Conservation (phyloP, 208 protist genomes). For the Angomonas ambiguus region DNA sequence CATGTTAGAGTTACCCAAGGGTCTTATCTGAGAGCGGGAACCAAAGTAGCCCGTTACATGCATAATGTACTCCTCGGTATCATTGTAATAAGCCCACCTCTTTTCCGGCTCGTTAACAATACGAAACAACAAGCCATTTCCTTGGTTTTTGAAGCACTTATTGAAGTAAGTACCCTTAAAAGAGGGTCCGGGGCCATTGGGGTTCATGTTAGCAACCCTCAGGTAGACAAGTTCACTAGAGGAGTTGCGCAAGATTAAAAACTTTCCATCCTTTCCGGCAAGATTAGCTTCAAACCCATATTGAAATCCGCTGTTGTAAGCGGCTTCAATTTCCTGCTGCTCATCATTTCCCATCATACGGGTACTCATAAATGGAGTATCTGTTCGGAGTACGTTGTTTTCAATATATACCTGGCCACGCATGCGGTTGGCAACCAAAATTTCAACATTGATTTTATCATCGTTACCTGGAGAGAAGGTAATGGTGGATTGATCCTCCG, state of each 20-base stretch:
- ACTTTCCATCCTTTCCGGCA: constrained; percentile 18
- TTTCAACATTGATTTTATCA: constrained; percentile 27
- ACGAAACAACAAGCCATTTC: constrained; percentile 68
- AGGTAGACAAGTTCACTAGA: constrained; percentile 40
- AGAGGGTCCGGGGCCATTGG: constrained; percentile 29
- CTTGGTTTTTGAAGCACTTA: constrained; percentile 68
- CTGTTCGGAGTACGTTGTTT: constrained; percentile 41
- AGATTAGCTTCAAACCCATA: constrained; percentile 41
- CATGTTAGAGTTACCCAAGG: constrained; percentile 37
- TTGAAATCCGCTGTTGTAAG: constrained; percentile 54
- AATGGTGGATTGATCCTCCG: constrained; percentile 39
- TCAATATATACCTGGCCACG: constrained; percentile 30
- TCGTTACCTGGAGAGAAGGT: constrained; percentile 25
- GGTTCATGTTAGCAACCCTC: constrained; percentile 22
- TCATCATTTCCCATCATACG: constrained; percentile 35
- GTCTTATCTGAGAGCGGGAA: constrained; percentile 36
- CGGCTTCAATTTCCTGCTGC: constrained; percentile 42
- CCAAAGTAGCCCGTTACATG: constrained; percentile 51
- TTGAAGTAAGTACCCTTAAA: constrained; percentile 51
- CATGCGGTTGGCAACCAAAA: constrained; percentile 41
- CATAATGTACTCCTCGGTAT: constrained; percentile 61
- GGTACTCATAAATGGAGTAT: constrained; percentile 46
- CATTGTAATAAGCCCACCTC: constrained; percentile 79
- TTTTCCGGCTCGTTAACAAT: constrained; percentile 71
- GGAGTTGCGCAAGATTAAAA: constrained; percentile 35